Percentiles rank a stretch among this genome's conserved stretches.
These are phyloP conservation scores for Plasmodium berghei DNA, from an alignment of 169 alveolate species.

Conservation along the genomic window DNA sequence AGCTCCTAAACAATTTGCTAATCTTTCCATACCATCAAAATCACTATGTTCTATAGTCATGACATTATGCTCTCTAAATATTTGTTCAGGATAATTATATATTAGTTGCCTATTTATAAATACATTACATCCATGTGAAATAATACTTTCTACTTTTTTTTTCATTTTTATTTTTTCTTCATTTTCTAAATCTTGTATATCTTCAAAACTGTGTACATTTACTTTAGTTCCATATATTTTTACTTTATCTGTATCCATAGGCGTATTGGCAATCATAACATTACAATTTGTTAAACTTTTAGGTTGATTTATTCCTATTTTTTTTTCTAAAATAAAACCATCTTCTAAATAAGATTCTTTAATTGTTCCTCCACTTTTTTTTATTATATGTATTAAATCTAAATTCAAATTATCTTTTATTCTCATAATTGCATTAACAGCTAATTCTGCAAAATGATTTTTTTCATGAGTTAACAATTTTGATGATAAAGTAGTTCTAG, in stretches of 20 bases:
- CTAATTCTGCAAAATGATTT: constrained; percentile 96
- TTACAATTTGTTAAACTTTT: constrained; percentile 90
- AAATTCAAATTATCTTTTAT: constrained; percentile 86
- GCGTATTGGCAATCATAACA: constrained; percentile 97
- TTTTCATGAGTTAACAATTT: constrained; percentile 96
- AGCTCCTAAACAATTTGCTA: constrained; percentile 98
- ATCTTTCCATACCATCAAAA: constrained; percentile 99
- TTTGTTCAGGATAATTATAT: constrained; percentile 99
- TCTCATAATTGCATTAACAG: constrained; percentile 98
- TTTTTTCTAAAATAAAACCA: constrained; percentile 98
- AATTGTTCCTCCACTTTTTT: constrained; percentile 98
- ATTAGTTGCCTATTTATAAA: constrained; percentile 99
- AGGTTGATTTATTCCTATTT: constrained; percentile 96
- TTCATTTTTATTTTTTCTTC: constrained; percentile 98
- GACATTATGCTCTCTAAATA: constrained; percentile 96
- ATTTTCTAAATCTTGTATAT: constrained; percentile 98
- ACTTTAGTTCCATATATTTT: constrained; percentile 99
- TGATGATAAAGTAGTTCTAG: constrained; percentile 98
- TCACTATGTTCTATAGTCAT: constrained; percentile 99
- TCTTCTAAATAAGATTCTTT: constrained; percentile 98
- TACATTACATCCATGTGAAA: constrained; percentile 97
- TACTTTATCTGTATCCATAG: constrained; percentile 99
- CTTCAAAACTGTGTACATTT: constrained; percentile 97
- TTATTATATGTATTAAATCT: constrained; percentile 94
- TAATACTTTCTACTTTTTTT: constrained; percentile 96